Evolutionary conservation across 352 stramenopile species (phyloP).

Genomic region (Poterioochromonas sp.): DNA sequence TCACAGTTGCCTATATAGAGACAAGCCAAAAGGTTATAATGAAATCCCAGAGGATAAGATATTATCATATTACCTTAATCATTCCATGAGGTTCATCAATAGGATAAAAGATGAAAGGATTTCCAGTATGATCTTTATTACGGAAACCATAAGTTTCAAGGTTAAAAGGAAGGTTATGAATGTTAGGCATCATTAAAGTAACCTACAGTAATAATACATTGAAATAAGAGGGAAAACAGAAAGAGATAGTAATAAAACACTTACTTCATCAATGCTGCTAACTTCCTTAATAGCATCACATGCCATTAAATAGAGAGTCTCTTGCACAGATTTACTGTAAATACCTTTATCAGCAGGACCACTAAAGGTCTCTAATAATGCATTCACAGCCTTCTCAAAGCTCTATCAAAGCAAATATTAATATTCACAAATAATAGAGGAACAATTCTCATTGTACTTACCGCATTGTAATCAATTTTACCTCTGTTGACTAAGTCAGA

Average conservation of each 20-base stretch:
- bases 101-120: constrained; percentile 63
- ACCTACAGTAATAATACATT: constrained; percentile 48
- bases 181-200: constrained; percentile 67
- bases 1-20: neutral
- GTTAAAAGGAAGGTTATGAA: constrained; percentile 74
- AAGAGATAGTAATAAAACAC: constrained; percentile 36
- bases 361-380: constrained; percentile 61
- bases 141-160: constrained; percentile 64
- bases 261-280: constrained; percentile 50
- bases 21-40: neutral
- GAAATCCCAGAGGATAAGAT: neutral
- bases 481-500: constrained; percentile 38
- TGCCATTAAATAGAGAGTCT: constrained; percentile 71
- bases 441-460: neutral
- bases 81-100: constrained; percentile 72
- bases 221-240: neutral
- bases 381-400: constrained; percentile 54
- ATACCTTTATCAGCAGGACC: constrained; percentile 63
- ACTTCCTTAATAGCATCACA: constrained; percentile 60
- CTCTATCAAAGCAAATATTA: too few relatives aligned
- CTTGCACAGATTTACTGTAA: constrained; percentile 63
- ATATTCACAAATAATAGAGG: neutral
- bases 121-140: constrained; percentile 70
- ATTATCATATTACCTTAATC: constrained; percentile 50
- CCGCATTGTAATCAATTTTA: constrained; percentile 42